phyloP scores from a whole-genome alignment of 129 eudicot species.

The Gnaphalium uliginosum region DNA sequence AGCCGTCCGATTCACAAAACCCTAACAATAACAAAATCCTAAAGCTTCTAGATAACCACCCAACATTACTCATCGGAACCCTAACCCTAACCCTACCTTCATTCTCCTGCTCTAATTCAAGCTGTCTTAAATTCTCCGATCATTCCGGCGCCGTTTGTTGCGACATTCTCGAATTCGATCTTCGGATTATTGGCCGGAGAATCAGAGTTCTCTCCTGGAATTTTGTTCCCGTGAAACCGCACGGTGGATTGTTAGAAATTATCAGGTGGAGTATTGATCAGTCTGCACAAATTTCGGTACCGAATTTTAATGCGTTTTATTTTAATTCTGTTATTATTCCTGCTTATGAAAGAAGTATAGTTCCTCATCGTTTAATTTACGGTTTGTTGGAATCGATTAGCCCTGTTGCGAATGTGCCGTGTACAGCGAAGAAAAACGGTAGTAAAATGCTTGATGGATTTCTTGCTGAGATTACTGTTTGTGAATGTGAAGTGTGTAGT shows the following conservation, averaged over 20 bases:
- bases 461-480: slow-evolving; percentile 53
- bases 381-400: slow-evolving; percentile 66
- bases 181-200: slow-evolving; percentile 42
- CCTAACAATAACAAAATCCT: slow-evolving; percentile 44
- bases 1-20: slow-evolving; percentile 23
- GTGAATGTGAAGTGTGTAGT: slow-evolving; percentile 63
- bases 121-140: slow-evolving; percentile 66
- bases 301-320: slow-evolving; percentile 33
- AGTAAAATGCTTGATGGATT: slow-evolving; percentile 51
- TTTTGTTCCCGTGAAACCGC: slow-evolving; percentile 61
- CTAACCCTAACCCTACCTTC: slow-evolving; percentile 50
- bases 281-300: slow-evolving; percentile 1
- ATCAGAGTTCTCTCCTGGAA: slow-evolving; percentile 69
- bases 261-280: slow-evolving; percentile 53
- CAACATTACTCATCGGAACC: slow-evolving; percentile 58
- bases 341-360: slow-evolving; percentile 4
- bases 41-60: slow-evolving; percentile 44
- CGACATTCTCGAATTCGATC: slow-evolving; percentile 57
- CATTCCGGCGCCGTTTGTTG: slow-evolving; percentile 55
- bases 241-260: slow-evolving; percentile 63
- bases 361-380: slow-evolving; percentile 30
- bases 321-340: slow-evolving; percentile 21
- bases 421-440: slow-evolving; percentile 30
- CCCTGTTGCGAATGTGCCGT: slow-evolving; percentile 69
- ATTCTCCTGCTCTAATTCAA: slow-evolving; percentile 12